Evolutionary conservation across 208 protist genomes (phyloP), one percentile per base, ranked within the genome.

Genomic region (Zelonia costaricensis): DNA sequence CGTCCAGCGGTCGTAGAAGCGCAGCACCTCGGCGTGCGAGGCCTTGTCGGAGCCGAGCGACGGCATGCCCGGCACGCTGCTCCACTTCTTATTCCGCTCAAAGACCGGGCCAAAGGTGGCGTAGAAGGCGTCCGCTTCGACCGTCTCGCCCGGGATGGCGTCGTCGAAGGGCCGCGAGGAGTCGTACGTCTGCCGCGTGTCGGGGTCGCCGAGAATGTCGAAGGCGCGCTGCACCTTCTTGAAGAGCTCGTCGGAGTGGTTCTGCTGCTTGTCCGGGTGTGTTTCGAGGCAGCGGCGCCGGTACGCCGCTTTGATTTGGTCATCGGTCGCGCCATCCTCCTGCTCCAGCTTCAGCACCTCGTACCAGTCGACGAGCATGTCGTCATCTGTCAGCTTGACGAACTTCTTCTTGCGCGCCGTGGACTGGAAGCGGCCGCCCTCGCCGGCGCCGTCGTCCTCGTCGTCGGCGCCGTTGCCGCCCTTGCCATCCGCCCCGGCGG

Each of bases 1-100:
- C 30, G 71, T 77, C 97, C 98, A 99, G 47, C 93, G 97, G 51
- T 97, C 90, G 69, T 99, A 99, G 69, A 99, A 99, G 22, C 67
- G 74, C 20, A 89, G 56, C 4, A 98, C 90, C 6, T 95, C 80
- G 39, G 84, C 75, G 46, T 85, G 57, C 9, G 73, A 40, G 1
- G 86, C 88, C 35, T 77, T 65, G 40, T 86, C 84, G 28, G 70
- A 62, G 16, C 95, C 96, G 31, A 97, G 76, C 1, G 76, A 87
- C 16, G 91, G 92, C 48, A 97, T 61, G 22, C 63, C 69, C 8
- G 52, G 58, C 22, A 88, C 74, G 43, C 48, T 71, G 63, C 79
- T 89, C 85, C 85, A 97, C 74, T 86, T 94, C 46, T 92, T 91
- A 75, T 98, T 97, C n/a, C 89, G 81, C 25, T 97, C 90, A 62